Evolutionary conservation across 768 basidiomycete genomes (phyloP).

Genomic region (Glaciozyma antarctica): DNA sequence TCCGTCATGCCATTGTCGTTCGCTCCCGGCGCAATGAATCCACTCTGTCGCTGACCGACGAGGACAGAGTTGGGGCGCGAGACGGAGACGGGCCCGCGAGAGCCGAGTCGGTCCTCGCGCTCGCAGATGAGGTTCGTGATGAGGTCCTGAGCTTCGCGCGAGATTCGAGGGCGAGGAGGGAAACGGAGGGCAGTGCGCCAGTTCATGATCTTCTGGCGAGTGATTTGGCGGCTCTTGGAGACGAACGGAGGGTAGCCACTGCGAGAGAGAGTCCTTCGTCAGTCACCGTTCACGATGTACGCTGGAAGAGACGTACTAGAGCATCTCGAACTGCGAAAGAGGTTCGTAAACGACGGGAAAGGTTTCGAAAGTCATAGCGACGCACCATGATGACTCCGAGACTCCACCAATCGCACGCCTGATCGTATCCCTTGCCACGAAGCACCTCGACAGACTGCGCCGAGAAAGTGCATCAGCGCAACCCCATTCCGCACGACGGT

Average conservation of each 20-base stretch:
- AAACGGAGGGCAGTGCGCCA: slow-evolving; percentile 86
- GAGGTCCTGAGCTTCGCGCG: slow-evolving; percentile 74
- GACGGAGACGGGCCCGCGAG: slow-evolving; percentile 56
- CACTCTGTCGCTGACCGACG: slow-evolving; percentile 62
- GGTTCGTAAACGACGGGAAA: too few species aligned
- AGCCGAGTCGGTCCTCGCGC: slow-evolving; percentile 85
- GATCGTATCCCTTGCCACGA: slow-evolving; percentile 61
- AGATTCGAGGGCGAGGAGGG: slow-evolving; percentile 70
- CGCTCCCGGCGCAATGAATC: slow-evolving; percentile 43
- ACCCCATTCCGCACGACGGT: too few species aligned
- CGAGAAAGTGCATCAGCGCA: too few species aligned
- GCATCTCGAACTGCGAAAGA: slow-evolving; percentile 60
- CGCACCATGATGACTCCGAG: not conserved
- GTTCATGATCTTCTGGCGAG: slow-evolving; percentile 92
- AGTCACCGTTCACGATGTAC: not conserved
- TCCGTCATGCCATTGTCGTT: slow-evolving; percentile 43
- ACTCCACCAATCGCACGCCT: slow-evolving; percentile 98
- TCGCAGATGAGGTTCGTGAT: slow-evolving; percentile 88
- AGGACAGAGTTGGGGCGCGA: slow-evolving; percentile 69
- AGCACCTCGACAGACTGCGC: slow-evolving; percentile 40
- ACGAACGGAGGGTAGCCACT: slow-evolving; percentile 87
- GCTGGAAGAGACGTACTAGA: slow-evolving; percentile 1
- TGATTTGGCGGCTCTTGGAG: slow-evolving; percentile 85
- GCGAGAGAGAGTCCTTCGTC: not conserved
- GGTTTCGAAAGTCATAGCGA: too few species aligned